Base-by-base conservation (phyloP, 768 basidiomycete genomes). In the Naganishia randhawae region DNA sequence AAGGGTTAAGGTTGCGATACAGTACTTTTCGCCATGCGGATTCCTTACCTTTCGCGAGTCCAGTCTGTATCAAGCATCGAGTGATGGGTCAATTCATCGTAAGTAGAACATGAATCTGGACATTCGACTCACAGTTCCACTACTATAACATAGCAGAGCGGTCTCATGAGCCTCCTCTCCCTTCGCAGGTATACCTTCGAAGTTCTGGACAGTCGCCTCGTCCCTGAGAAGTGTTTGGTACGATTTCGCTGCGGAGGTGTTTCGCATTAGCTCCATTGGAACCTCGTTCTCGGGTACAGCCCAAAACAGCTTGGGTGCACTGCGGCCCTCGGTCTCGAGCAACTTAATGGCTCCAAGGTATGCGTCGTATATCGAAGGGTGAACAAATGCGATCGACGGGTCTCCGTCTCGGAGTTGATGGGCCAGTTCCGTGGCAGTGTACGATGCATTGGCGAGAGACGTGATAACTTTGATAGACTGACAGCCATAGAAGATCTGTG, bases 361-460 rank as follows among this genome's bases (percentile, higher is more conserved):
- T 10, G 27, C 39, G 13, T 66, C 65, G 65, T 52, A 51, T 27
- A 88, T 82, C 0, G 84, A 81, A 22, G 89, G 89, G 67, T 85
- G 85, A 13, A 85, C 83, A 66, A 91, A 85, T 25, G 91, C 77
- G 27, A 88, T 71, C 53, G 83, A 82, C 0, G 92, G 87, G 3
- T 83, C 80, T 63, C 86, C 87, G 74, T 93, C 86, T 13, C 71
- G 79, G 68, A 89, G 87, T 75, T 94, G 92, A 77, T 86, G 86
- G 0, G 82, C 83, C 0, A 93, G 84, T 75, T 94, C 92, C 9
- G 80, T 73, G 2, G 86, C 76, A 2, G 86, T 88, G 74, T 90
- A 92, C 0, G 83, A 83, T 67, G 84, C 86, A 75, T 91, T 93
- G 19, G 88, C 88, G 19, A 89, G 85, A 0, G 91, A 89, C 62